Percentiles rank a stretch among this genome's conserved stretches.
These are phyloP conservation scores for Aegilops umbellulata DNA, from an alignment of 176 grass and related monocot genomes.

Conservation along the genomic window DNA sequence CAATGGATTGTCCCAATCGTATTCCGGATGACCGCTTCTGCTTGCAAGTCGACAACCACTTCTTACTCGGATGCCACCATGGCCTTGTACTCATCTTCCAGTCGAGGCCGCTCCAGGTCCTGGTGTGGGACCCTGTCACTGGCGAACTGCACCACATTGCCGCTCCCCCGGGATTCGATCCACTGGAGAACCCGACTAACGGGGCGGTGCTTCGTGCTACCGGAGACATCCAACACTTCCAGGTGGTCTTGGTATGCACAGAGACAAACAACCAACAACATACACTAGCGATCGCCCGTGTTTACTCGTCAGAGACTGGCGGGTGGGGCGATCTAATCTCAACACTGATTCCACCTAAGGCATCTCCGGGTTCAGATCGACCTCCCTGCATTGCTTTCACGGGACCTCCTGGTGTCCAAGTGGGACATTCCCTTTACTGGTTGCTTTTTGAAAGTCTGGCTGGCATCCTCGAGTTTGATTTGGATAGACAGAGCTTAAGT, in stretches of 20 bases:
- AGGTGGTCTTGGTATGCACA: neutral
- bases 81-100: neutral
- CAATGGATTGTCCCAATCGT: neutral
- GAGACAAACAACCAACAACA: neutral
- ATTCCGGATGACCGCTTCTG: neutral
- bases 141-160: neutral
- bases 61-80: neutral
- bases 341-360: neutral
- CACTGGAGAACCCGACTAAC: neutral
- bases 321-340: neutral
- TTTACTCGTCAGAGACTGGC: neutral
- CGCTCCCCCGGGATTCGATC: neutral
- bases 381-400: too few species aligned
- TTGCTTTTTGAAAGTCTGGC: neutral
- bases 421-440: neutral
- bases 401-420: neutral
- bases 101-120: neutral
- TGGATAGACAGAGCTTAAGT: neutral
- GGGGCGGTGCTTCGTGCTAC: neutral
- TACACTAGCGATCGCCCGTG: neutral
- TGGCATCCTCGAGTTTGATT: neutral
- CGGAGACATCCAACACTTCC: neutral
- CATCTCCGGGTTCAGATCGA: too few species aligned
- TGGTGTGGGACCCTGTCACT: neutral
- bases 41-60: neutral